Base-by-base conservation (phyloP, 2,329 filamentous ascomycete species). In the Pseudonectria foliicola region DNA sequence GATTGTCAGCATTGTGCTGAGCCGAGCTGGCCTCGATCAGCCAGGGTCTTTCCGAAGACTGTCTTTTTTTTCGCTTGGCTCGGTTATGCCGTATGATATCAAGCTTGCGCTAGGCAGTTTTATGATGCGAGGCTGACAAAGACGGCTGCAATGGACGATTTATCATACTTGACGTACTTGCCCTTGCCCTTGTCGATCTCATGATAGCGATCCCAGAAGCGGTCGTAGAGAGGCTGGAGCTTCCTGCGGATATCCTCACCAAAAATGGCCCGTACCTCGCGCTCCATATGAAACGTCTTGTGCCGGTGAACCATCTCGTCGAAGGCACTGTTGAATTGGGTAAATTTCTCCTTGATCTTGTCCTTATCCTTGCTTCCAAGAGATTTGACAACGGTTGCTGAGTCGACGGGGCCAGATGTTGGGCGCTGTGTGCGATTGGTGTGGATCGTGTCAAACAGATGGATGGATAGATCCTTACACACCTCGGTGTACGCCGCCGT, bases 101-200 rank as follows among this genome's bases (percentile, higher is more conserved):
- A 37, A 25, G 12, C 12, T 28, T 10, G 10, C 27, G 7, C 4
- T 15, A 23, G 23, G 18, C 13, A 33, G 31, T 25, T 32, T 60
- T 46, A 62, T 25, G 59, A 59, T 14, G 54, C 52, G 3, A 79
- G 58, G 34, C 68, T 73, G 34, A 67, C 52, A 50, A 80, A 80
- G 8, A 82, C 70, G 14, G 76, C 75, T 30, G 83, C 77, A 52
- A 98, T 81, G 31, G 79, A 76, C 27, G 71, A 71, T 68, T 95
- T 95, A 66, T 95, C 89, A 59, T 95, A 96, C 67, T 94, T 95
- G 59, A 94, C 88, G 62, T 96, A 94, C 63, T 98, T 98, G 49
- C 90, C 90, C 64, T 89, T 93, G 40, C 92, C 92, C 68, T 95
- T 95, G 64, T 96, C 90, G 45, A 96, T 80, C 63, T 96, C 92